Conservation (phyloP, 805 yeast species). For the Teunomyces gatunensis region DNA sequence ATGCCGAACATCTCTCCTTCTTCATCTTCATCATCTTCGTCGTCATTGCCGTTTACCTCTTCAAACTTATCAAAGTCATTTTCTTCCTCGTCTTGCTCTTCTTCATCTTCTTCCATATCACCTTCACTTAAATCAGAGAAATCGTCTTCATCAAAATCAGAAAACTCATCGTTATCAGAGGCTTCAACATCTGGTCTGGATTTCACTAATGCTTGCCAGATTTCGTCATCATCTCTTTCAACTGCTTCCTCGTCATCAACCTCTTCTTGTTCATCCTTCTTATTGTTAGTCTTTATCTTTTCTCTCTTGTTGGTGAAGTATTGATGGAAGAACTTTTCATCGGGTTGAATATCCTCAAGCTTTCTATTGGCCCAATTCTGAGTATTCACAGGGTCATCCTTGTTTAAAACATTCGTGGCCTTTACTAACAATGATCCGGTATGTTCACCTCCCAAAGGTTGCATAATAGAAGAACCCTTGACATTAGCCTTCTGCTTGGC, state of each 20-base stretch:
- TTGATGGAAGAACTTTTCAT: constrained; percentile 83
- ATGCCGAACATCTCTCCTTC: constrained; percentile 16
- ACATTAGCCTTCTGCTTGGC: constrained; percentile 72
- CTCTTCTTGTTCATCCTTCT: constrained; percentile 16
- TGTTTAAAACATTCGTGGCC: constrained; percentile 45
- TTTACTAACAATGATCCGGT: constrained; percentile 67
- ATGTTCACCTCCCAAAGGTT: constrained; percentile 87
- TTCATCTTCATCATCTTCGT: constrained; percentile 16
- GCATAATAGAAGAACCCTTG: constrained; percentile 96
- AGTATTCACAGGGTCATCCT: constrained; percentile 73
- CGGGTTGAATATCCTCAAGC: constrained; percentile 70
- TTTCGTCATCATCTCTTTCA: constrained; percentile 62
- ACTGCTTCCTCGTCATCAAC: constrained; percentile 40
- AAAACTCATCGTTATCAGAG: constrained; percentile 30
- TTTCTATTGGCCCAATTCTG: constrained; percentile 76
- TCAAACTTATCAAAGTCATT: constrained; percentile 23
- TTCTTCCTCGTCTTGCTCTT: constrained; percentile 14
- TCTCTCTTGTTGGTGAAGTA: constrained; percentile 67
- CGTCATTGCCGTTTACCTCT: constrained; percentile 26
- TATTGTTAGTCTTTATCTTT: constrained; percentile 25
- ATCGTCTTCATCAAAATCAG: constrained; percentile 47
- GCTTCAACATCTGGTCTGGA: constrained; percentile 68
- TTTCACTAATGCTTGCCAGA: constrained; percentile 77
- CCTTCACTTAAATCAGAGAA: constrained; percentile 34
- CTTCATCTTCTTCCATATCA: constrained; percentile 22